Conservation (phyloP, 805 yeast species). For the Ogataea naganishii region DNA sequence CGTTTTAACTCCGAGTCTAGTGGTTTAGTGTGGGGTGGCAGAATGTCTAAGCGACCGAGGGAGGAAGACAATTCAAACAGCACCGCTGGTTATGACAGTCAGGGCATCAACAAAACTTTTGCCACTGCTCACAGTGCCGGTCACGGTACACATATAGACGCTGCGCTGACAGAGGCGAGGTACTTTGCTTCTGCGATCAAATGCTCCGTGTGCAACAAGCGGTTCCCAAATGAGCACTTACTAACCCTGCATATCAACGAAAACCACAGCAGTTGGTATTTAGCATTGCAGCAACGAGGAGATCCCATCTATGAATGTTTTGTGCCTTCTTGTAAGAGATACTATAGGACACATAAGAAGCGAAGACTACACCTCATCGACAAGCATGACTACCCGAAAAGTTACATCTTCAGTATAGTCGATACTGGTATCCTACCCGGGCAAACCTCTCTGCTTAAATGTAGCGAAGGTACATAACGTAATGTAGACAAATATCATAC, state of each 20-base stretch:
- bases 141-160: too few species aligned
- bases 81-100: constrained; percentile 8
- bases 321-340: constrained; percentile 28
- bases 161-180: constrained; percentile 8
- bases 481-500: too few species aligned
- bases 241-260: constrained; percentile 44
- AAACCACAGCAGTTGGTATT: constrained; percentile 40
- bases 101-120: too few species aligned
- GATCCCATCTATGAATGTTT: constrained; percentile 34
- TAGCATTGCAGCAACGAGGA: constrained; percentile 28
- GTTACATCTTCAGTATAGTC: constrained; percentile 20
- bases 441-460: constrained; percentile 15
- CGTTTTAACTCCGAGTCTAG: too few species aligned
- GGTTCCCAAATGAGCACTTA: constrained; percentile 33
- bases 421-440: constrained; percentile 15
- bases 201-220: constrained; percentile 29
- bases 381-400: constrained; percentile 39
- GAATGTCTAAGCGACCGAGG: constrained; percentile 5
- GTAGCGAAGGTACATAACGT: not conserved
- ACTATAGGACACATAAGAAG: constrained; percentile 28
- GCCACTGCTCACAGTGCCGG: too few species aligned
- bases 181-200: constrained; percentile 18
- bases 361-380: constrained; percentile 41
- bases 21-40: too few species aligned
- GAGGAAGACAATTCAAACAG: constrained; percentile 2